These are phyloP conservation scores for Leavenworthia alabamica DNA, from an alignment of 345 rosid genomes.

Conservation along the genomic window DNA sequence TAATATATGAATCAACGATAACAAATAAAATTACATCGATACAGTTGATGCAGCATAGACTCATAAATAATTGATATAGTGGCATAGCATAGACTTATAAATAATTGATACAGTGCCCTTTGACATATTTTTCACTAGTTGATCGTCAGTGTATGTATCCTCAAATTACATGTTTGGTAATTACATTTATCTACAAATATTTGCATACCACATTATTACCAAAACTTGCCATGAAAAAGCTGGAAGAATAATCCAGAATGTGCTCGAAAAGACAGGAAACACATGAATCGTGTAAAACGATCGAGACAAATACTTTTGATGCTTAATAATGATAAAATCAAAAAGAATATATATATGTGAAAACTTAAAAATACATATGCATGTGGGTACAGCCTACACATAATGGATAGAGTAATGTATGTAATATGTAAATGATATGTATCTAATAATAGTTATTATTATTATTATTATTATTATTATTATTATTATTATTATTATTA, in stretches of 20 bases:
- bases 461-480: no score
- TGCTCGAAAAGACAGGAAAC: background rate
- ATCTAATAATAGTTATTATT: no score
- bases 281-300: background rate
- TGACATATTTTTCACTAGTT: background rate
- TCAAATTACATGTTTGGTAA: background rate
- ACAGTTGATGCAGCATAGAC: background rate
- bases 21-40: background rate
- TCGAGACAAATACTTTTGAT: slow-evolving; percentile 12
- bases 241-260: background rate
- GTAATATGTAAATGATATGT: background rate
- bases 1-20: background rate
- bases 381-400: slow-evolving; percentile 2
- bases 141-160: background rate
- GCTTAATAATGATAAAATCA: background rate
- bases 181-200: background rate
- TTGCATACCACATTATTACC: background rate
- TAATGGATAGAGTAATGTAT: background rate
- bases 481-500: no score
- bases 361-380: background rate
- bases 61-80: background rate
- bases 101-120: background rate
- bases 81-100: background rate
- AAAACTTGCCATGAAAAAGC: background rate
- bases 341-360: background rate